Evolutionary conservation across 441 rosid species (phyloP), one percentile per base, ranked within the genome.

Genomic region (Melastoma candidum): DNA sequence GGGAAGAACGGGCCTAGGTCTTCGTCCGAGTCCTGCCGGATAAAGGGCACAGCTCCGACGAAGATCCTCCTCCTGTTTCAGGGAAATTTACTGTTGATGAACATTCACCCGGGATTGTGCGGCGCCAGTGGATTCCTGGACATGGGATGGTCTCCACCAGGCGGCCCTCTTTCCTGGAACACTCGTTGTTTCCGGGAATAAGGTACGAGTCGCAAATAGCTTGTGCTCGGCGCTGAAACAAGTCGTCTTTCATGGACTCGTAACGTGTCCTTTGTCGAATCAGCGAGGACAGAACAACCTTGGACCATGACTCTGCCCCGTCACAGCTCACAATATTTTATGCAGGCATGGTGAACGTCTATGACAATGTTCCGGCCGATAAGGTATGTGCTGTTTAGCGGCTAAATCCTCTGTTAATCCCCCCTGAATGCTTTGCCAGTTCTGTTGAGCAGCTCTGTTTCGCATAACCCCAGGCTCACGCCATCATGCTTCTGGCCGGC

Each of bases 291-390:
- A 44, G 12, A 55, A 47, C 13, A 9, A 22, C 54, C 51, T 1
- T 12, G 4, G 57, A 59, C 11, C 64, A 49, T 24, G 51, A 56
- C 53, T 39, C 68, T 3, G 54, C 63, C 13, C 41, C 48, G 11
- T 47, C 68, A 36, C 78, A 74, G 36, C 74, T 77, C 44, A 77
- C 78, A 6, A 64, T 74, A 26, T 77, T 77, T 57, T 73, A 74
- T 52, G 73, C 54, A 1, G 78, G 82, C 48, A 48, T 53, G 4
- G 26, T 77, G 13, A 57, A 64, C 49, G 82, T 74, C 46, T 77
- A 61, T 44, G 68, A 74, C 45, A 56, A 74, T 46, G 56, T 77
- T 64, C 61, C 82, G 0, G 26, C 44, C 32, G 73, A 74, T 1
- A 77, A 77, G 82, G 82, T 77, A 14, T 22, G 44, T 49, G 24